A percentile compares a stretch with the other conserved stretches of the same genome.
Conservation (phyloP, 305 asterid genomes). For the Fraxinus angustifolia region DNA sequence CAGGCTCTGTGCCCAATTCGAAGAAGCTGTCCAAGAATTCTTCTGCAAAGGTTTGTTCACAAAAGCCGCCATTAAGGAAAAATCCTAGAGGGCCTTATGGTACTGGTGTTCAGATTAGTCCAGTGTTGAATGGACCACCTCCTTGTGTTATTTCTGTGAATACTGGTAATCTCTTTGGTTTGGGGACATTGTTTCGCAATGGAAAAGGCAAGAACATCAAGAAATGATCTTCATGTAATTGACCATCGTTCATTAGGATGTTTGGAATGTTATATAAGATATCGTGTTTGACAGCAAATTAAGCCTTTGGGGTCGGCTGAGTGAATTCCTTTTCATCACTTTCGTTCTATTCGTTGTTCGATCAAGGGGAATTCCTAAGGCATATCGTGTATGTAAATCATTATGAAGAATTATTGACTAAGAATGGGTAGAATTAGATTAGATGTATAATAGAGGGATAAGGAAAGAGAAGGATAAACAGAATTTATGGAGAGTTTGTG, state of each 20-base stretch:
- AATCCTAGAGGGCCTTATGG: constrained; percentile 24
- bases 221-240: constrained; percentile 20
- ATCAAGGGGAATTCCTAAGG: neutral
- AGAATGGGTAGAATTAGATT: neutral
- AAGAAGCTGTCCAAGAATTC: constrained; percentile 16
- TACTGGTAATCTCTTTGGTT: constrained; percentile 42
- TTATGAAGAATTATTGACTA: neutral
- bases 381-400: neutral
- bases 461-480: neutral
- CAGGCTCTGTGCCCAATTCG: constrained; percentile 35
- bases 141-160: constrained; percentile 33
- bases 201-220: constrained; percentile 36
- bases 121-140: constrained; percentile 38
- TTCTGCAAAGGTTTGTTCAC: constrained; percentile 22
- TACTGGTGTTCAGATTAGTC: constrained; percentile 33
- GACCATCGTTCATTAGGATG: neutral
- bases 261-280: neutral
- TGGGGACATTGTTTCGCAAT: constrained; percentile 39
- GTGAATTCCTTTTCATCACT: neutral
- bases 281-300: neutral
- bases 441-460: neutral
- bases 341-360: neutral
- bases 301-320: neutral
- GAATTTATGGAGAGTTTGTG: constrained; percentile 11
- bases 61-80: constrained; percentile 42